Evolutionary conservation across 1,284 basidiomycete genomes (phyloP), one percentile per base, ranked within the genome.

Genomic region (Leccinum solheimii): DNA sequence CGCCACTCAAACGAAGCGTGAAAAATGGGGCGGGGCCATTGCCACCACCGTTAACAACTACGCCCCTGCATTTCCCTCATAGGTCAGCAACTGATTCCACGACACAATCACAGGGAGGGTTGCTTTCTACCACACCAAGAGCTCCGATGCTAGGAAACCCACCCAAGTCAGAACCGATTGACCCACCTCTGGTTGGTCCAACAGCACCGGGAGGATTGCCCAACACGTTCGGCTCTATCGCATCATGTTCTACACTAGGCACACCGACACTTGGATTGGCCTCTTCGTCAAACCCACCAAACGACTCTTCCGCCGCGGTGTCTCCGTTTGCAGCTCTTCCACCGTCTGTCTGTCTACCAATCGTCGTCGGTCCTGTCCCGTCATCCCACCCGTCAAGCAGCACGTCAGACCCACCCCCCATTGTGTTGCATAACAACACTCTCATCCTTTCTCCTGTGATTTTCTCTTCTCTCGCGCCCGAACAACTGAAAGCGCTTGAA

Each of bases 391-490:
- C 78, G 43, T 72, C 73, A 49, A 70, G 67, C 76, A 70, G 75
- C 78, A 76, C 78, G 79, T 67, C 76, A 85, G 79, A 77, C 86
- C 83, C 72, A 23, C 74, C 73, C 67, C 92, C 79, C 26, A 94
- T 97, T 78, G 86, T 94, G 30, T 79, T 96, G 27, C 92, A 96
- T 67, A 89, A 94, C 67, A 89, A 92, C 62, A 90, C 86, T 56
- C 85, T 97, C 30, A 86, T 94, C 66, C 83, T 97, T 40, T 92
- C 92, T 69, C 94, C 94, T 2, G 81, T 83, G 27, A 90, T 97
- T 48, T 97, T 97, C 72, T 85, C 88, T 6, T 88, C 88, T 64
- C 83, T 97, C 10, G 86, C 88, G 1, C 78, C 82, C 36, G 87
- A 88, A 61, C 89, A 91, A 73, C 76, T 97, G 55, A 82, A 81